Evolutionary conservation across 106 monocot genomes (phyloP), one percentile per base, ranked within the genome.

Genomic region (Dendrobium catenatum): DNA sequence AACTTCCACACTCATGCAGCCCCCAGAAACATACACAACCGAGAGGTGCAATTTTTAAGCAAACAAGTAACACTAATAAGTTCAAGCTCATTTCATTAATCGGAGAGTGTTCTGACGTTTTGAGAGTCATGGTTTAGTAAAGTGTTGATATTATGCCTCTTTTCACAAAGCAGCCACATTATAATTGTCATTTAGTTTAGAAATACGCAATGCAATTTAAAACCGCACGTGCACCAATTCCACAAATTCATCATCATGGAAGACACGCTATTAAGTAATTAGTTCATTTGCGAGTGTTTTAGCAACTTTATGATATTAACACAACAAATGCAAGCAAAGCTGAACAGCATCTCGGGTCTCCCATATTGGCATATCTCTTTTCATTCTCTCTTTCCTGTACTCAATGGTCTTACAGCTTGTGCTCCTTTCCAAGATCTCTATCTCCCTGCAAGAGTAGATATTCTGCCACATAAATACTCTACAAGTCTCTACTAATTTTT

Each of bases 61-160:
- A 61, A n/a, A 2, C 22, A 19, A 5, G 22, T 61, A 61, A 2
- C 3, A 51, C 51, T 51, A 51, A 51, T 61, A 61, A 22, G 22
- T 61, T 56, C 61, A 61, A 61, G 61, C 4, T 61, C 61, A 61
- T 61, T 61, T 61, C 61, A 61, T 61, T 20, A 61, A 61, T n/a
- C 22, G 8, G 4, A 10, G 22, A 61, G 61, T 56, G 56, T 19
- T 56, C 19, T 56, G 56, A 19, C 13, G 56, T 19, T 56, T 56
- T 56, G 19, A 11, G 56, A 22, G 61, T 6, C 61, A 4, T 61
- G 19, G n/a, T 61, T 61, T 61, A 8, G 61, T 22, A 61, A 61
- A 8, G 22, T 7, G 61, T 61, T 61, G 61, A 61, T 5, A 10
- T n/a, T 22, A 61, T 19, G 61, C 10, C n/a, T 61, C 61, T 61